Conservation (phyloP, 2,329 filamentous ascomycete genomes). For the Geosmithia morbida region DNA sequence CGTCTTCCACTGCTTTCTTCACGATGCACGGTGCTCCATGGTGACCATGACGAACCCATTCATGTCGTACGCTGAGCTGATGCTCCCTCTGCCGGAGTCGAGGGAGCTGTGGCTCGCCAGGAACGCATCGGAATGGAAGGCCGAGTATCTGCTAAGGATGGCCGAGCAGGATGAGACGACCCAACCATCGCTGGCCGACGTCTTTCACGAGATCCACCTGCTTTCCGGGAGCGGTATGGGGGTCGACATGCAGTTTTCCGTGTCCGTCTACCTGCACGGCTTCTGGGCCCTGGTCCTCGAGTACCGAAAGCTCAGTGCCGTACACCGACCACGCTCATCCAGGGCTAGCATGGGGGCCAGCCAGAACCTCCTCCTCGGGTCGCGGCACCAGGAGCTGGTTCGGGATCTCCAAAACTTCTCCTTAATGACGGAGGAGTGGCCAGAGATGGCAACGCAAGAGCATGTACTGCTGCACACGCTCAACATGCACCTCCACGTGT, state of each 20-base stretch:
- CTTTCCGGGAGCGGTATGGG: slow-evolving; percentile 31
- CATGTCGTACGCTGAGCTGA: slow-evolving; percentile 56
- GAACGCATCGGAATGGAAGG: slow-evolving; percentile 50
- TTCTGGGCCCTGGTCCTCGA: slow-evolving; percentile 54
- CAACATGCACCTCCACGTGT: slow-evolving; percentile 49
- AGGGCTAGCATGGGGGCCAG: slow-evolving; percentile 20
- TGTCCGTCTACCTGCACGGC: slow-evolving; percentile 47
- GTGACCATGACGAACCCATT: slow-evolving; percentile 48
- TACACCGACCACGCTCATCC: slow-evolving; percentile 31
- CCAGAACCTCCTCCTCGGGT: slow-evolving; percentile 30
- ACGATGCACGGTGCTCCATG: slow-evolving; percentile 55
- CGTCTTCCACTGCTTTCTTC: slow-evolving; percentile 48
- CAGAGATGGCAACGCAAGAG: slow-evolving; percentile 29
- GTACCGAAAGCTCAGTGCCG: slow-evolving; percentile 43
- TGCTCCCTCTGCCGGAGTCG: slow-evolving; percentile 48
- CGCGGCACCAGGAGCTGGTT: slow-evolving; percentile 48
- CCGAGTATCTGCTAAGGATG: slow-evolving; percentile 32
- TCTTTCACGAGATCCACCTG: slow-evolving; percentile 40
- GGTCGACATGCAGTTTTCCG: slow-evolving; percentile 41
- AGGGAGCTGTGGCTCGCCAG: slow-evolving; percentile 52
- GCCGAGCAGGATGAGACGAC: slow-evolving; percentile 20
- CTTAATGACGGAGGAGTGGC: slow-evolving; percentile 24
- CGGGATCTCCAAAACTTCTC: slow-evolving; percentile 37
- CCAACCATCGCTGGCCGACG: slow-evolving; percentile 36
- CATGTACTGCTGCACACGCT: slow-evolving; percentile 36